A percentile compares a stretch with the other conserved stretches of the same genome.
Evolutionary conservation across 768 basidiomycete genomes (phyloP).

Genomic region (Boletus pseudopeckii): DNA sequence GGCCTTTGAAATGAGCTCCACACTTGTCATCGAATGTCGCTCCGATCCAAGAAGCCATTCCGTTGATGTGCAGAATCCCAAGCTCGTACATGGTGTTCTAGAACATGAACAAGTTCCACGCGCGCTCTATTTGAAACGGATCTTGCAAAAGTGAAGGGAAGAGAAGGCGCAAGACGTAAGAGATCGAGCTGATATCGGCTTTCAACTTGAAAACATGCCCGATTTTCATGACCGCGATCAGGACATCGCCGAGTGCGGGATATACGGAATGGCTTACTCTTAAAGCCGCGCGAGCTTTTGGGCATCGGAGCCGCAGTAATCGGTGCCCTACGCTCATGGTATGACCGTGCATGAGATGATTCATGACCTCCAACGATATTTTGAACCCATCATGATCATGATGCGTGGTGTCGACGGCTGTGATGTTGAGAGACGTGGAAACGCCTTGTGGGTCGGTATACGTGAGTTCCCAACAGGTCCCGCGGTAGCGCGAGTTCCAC

Average conservation of each 20-base stretch:
- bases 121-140: too few relatives aligned
- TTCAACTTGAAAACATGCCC: background rate
- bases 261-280: background rate
- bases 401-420: constrained; percentile 31
- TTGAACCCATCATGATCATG: constrained; percentile 33
- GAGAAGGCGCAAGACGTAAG: background rate
- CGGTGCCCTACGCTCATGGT: constrained; percentile 21
- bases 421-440: constrained; percentile 31
- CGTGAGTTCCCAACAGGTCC: constrained; percentile 58
- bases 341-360: constrained; percentile 33
- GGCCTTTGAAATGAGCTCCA: too few relatives aligned
- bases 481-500: constrained; percentile 53
- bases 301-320: constrained; percentile 22
- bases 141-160: background rate
- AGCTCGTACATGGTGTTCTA: background rate
- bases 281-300: constrained; percentile 4
- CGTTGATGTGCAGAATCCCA: background rate
- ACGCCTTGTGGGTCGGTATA: constrained; percentile 34
- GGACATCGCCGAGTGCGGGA: background rate
- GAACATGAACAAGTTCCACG: too few relatives aligned
- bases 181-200: background rate
- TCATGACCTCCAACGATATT: constrained; percentile 33
- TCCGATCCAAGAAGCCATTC: too few relatives aligned
- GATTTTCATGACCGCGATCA: background rate
- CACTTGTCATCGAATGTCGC: too few relatives aligned